A percentile compares a stretch with the other conserved stretches of the same genome.
Evolutionary conservation across 2,329 filamentous ascomycete species (phyloP).

Genomic region (Neonectria ditissima): DNA sequence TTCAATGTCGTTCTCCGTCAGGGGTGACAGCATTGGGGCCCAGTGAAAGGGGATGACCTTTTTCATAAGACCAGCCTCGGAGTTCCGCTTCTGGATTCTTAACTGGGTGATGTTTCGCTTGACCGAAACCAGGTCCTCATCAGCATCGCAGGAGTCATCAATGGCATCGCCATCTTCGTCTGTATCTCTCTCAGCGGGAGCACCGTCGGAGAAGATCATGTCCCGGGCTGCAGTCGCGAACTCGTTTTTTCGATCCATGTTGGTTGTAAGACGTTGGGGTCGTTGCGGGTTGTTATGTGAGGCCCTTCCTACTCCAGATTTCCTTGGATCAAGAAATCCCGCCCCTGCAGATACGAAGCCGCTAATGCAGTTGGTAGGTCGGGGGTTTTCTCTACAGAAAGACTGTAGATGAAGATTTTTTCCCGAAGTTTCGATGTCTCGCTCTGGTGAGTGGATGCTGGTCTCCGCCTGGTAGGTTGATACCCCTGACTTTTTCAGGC

Average conservation of each 20-base stretch:
- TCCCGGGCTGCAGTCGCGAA: constrained; percentile 44
- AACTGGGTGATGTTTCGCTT: constrained; percentile 56
- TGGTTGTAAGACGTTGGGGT: constrained; percentile 8
- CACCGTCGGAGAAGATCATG: constrained; percentile 43
- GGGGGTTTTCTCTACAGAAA: not conserved
- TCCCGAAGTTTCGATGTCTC: constrained; percentile 7
- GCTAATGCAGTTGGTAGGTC: constrained; percentile 20
- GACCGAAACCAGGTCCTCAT: constrained; percentile 51
- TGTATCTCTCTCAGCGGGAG: constrained; percentile 23
- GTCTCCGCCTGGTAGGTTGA: not conserved
- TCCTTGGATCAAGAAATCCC: constrained; percentile 12
- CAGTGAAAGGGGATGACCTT: constrained; percentile 66
- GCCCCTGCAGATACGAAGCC: constrained; percentile 24
- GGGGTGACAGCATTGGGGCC: constrained; percentile 74
- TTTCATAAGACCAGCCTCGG: constrained; percentile 51
- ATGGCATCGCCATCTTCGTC: constrained; percentile 49
- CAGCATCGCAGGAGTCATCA: constrained; percentile 55
- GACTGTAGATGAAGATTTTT: constrained; percentile 5
- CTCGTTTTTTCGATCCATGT: constrained; percentile 40
- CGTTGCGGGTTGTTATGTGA: not conserved
- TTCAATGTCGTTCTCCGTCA: constrained; percentile 75
- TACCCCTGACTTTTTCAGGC: not conserved
- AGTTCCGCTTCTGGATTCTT: constrained; percentile 52
- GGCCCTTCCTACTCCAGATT: not conserved
- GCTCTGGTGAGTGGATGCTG: not conserved